A percentile compares a stretch with the other conserved stretches of the same genome.
phyloP scores from a whole-genome alignment of 352 stramenopile species.

The Phytopythium chamaehyphon region DNA sequence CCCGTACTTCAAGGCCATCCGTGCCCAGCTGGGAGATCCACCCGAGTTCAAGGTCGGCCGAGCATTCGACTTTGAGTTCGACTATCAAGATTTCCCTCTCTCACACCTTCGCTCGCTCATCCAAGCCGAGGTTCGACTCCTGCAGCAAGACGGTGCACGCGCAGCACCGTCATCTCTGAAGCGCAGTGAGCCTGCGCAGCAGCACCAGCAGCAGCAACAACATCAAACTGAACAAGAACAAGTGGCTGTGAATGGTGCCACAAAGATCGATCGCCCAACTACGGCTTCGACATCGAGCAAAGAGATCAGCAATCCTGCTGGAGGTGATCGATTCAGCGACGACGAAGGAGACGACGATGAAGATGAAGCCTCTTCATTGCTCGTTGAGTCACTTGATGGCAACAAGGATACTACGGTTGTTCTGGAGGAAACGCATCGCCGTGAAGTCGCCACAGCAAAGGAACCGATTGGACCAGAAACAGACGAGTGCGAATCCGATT shows the following conservation, averaged over 20 bases:
- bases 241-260: background rate
- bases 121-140: slow-evolving; percentile 67
- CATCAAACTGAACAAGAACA: background rate
- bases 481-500: slow-evolving; percentile 37
- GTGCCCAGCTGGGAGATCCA: slow-evolving; percentile 62
- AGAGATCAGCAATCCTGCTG: background rate
- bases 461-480: slow-evolving; percentile 31
- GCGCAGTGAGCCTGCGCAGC: background rate
- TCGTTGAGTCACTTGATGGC: slow-evolving; percentile 4
- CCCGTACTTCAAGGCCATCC: slow-evolving; percentile 85
- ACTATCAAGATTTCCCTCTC: slow-evolving; percentile 65
- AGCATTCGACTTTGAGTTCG: slow-evolving; percentile 83
- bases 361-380: background rate
- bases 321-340: background rate
- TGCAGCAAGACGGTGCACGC: slow-evolving; percentile 43
- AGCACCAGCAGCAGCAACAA: slow-evolving; percentile 4
- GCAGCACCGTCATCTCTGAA: slow-evolving; percentile 1
- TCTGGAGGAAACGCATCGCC: background rate
- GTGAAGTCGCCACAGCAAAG: slow-evolving; percentile 4
- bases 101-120: slow-evolving; percentile 62
- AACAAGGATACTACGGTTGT: background rate
- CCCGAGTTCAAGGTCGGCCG: slow-evolving; percentile 60
- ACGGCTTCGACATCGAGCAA: background rate
- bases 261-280: background rate
- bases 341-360: slow-evolving; percentile 1